Evolutionary conservation across 352 stramenopile genomes (phyloP).

Genomic region (Phytophthora vignae): DNA sequence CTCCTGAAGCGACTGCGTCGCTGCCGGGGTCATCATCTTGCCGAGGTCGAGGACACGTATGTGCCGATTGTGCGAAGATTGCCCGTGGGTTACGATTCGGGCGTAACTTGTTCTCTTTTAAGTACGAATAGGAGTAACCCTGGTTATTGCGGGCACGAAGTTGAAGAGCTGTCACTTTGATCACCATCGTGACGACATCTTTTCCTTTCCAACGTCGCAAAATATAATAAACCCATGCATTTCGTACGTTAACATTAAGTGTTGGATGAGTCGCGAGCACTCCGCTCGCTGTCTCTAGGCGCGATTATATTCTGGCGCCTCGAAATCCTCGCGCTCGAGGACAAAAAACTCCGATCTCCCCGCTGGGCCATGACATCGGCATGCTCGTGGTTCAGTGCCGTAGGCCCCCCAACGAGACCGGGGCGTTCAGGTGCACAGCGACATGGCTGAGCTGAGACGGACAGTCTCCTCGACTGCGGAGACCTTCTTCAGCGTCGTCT

Average conservation of each 20-base stretch:
- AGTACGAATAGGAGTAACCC: too few species aligned
- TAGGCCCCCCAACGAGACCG: not conserved
- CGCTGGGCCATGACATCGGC: too few species aligned
- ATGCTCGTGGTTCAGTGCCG: not conserved
- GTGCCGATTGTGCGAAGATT: not conserved
- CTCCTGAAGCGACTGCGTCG: slow-evolving; percentile 73
- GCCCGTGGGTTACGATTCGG: too few species aligned
- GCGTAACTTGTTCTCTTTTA: too few species aligned
- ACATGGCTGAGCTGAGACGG: slow-evolving; percentile 79
- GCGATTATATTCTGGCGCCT: slow-evolving; percentile 28
- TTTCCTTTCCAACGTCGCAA: too few species aligned
- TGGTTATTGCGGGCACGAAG: too few species aligned
- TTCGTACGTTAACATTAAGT: slow-evolving; percentile 20
- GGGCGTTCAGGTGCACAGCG: slow-evolving; percentile 54
- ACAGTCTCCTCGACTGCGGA: slow-evolving; percentile 78
- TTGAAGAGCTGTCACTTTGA: too few species aligned
- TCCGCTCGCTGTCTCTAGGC: not conserved
- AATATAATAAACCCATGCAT: not conserved
- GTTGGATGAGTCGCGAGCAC: too few species aligned
- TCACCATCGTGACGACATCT: too few species aligned
- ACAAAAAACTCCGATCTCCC: not conserved
- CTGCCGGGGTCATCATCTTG: slow-evolving; percentile 47
- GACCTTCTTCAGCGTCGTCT: slow-evolving; percentile 80
- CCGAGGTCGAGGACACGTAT: slow-evolving; percentile 18
- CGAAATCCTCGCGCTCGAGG: slow-evolving; percentile 3